Conservation (phyloP, 2,329 filamentous ascomycete species). For the Fusarium acutatum region DNA sequence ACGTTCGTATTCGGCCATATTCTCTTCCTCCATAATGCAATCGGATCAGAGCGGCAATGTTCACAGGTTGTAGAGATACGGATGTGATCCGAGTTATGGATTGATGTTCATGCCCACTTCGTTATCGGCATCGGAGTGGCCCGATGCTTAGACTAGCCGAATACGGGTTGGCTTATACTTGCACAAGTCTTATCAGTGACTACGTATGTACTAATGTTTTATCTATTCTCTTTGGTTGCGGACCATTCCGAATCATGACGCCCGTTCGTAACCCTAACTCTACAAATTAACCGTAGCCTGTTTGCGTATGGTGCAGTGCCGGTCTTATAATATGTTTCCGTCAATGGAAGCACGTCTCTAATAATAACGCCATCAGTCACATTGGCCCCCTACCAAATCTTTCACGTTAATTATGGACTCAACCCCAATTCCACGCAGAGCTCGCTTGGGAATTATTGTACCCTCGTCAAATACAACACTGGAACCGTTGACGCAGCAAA, state of each 20-base stretch:
- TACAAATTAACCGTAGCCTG: background rate
- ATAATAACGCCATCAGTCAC: background rate
- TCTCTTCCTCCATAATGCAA: background rate
- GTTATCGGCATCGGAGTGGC: background rate
- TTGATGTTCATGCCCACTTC: too few relatives aligned
- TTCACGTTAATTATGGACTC: background rate
- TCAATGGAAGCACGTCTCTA: background rate
- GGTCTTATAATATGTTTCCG: background rate
- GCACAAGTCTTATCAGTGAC: background rate
- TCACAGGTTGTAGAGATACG: background rate
- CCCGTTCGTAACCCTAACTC: background rate
- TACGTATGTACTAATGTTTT: background rate
- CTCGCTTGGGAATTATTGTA: background rate
- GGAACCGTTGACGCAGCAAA: background rate
- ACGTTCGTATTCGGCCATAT: background rate
- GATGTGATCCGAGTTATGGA: background rate
- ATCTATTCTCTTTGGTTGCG: background rate
- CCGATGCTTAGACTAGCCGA: background rate
- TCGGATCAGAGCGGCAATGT: background rate
- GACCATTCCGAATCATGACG: background rate
- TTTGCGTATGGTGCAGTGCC: background rate
- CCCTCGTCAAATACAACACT: background rate
- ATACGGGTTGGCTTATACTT: background rate
- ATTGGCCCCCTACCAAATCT: too few relatives aligned
- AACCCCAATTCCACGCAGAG: rapidly evolving